Percentiles rank a stretch among this genome's conserved stretches.
Conservation (phyloP, 2,329 filamentous ascomycete genomes). For the Plectosphaerella plurivora region DNA sequence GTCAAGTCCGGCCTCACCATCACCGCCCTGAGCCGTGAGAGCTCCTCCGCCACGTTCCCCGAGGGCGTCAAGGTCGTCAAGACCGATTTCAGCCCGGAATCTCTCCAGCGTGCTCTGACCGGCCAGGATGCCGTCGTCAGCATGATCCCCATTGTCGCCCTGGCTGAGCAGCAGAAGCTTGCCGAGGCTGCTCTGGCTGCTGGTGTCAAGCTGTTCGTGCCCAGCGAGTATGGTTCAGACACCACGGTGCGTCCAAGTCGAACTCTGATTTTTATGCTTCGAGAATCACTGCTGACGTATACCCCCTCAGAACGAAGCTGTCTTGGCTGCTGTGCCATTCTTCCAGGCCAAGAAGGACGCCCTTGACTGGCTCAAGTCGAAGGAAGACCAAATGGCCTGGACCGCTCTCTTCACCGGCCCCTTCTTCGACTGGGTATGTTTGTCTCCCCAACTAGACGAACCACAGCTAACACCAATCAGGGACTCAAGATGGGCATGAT, state of each 20-base stretch:
- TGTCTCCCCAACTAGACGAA: background rate
- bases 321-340: too few relatives aligned
- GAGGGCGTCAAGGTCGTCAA: constrained; percentile 34
- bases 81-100: constrained; percentile 35
- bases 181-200: constrained; percentile 52
- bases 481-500: constrained; percentile 43
- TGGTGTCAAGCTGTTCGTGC: constrained; percentile 53
- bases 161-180: constrained; percentile 40
- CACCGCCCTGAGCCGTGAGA: constrained; percentile 43
- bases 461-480: constrained; percentile 15
- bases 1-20: constrained; percentile 37
- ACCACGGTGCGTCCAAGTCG: too few relatives aligned
- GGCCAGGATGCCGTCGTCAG: constrained; percentile 54
- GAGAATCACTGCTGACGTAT: too few relatives aligned
- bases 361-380: constrained; percentile 9
- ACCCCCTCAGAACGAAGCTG: too few relatives aligned
- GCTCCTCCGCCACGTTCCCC: constrained; percentile 30
- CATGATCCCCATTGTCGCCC: constrained; percentile 35
- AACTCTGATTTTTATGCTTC: too few relatives aligned
- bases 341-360: constrained; percentile 10
- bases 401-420: constrained; percentile 52
- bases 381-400: constrained; percentile 44
- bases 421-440: constrained; percentile 56
- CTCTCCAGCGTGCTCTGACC: constrained; percentile 40
- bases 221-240: constrained; percentile 43